Evolutionary conservation across 1,284 basidiomycete species (phyloP).

Genomic region (Exobasidium cylindrosporum): DNA sequence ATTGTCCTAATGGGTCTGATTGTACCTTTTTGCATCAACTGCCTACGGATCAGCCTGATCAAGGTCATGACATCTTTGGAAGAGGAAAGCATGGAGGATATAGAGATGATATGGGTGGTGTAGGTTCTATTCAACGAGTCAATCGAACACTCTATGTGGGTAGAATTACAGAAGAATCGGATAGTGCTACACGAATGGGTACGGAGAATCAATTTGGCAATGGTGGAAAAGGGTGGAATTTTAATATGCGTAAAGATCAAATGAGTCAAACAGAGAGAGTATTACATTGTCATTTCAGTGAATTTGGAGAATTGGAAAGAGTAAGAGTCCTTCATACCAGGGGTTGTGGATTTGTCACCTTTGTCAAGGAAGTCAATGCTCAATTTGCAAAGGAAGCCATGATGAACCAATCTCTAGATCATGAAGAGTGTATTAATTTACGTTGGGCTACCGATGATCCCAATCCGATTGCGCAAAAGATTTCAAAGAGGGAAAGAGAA

Average conservation of each 20-base stretch:
- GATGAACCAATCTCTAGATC: conserved; percentile 96
- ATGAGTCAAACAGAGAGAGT: conserved; percentile 37
- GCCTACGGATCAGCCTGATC: conserved; percentile 72
- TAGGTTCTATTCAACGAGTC: conserved; percentile 87
- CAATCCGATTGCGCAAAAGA: conserved; percentile 37
- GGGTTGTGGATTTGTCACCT: conserved; percentile 95
- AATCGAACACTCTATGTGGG: conserved; percentile 95
- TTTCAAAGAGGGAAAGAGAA: conserved; percentile 33
- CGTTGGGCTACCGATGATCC: conserved; percentile 54
- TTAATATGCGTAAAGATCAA: conserved; percentile 31
- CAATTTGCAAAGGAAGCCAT: conserved; percentile 99
- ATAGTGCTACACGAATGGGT: not conserved
- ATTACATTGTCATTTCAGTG: conserved; percentile 72
- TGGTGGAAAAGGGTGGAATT: conserved; percentile 16
- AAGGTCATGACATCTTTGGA: conserved; percentile 93
- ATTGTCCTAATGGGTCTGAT: conserved; percentile 94
- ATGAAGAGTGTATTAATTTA: conserved; percentile 89
- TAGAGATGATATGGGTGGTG: conserved; percentile 98
- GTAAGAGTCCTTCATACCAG: conserved; percentile 90
- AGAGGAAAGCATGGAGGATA: conserved; percentile 96
- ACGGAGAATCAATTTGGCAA: conserved; percentile 8
- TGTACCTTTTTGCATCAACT: conserved; percentile 90
- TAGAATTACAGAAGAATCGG: conserved; percentile 63
- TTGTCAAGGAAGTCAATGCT: conserved; percentile 75
- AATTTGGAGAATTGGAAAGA: conserved; percentile 93